These are phyloP conservation scores for Aleurites moluccanus DNA, from an alignment of 441 rosid genomes.

Conservation along the genomic window DNA sequence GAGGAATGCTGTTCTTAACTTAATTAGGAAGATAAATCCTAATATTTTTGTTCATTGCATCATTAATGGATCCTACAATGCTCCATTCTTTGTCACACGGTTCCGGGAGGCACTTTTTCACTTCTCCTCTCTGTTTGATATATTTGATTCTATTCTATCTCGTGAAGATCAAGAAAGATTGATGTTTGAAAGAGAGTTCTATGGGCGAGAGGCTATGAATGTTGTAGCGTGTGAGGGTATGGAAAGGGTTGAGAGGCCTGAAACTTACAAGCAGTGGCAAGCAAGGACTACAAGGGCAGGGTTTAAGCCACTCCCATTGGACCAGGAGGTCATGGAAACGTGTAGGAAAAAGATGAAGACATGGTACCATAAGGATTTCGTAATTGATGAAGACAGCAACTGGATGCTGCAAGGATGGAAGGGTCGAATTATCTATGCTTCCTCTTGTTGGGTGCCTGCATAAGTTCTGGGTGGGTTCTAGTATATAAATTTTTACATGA, in stretches of 20 bases:
- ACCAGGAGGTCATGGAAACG: constrained; percentile 38
- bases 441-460: constrained; percentile 64
- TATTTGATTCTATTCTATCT: constrained; percentile 50
- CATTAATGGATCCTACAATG: constrained; percentile 54
- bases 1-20: constrained; percentile 48
- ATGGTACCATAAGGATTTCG: constrained; percentile 70
- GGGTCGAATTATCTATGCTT: constrained; percentile 62
- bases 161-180: constrained; percentile 54
- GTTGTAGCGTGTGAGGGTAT: constrained; percentile 67
- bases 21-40: constrained; percentile 66
- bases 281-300: constrained; percentile 60
- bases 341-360: constrained; percentile 39
- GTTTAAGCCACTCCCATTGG: constrained; percentile 53
- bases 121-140: constrained; percentile 61
- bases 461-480: constrained; percentile 15
- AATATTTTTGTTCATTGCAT: constrained; percentile 48
- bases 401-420: constrained; percentile 88
- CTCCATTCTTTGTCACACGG: constrained; percentile 72
- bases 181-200: constrained; percentile 60
- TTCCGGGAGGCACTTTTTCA: constrained; percentile 76
- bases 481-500: too few species aligned
- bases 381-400: constrained; percentile 54
- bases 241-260: constrained; percentile 74
- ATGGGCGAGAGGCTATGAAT: constrained; percentile 62
- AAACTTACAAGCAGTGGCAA: constrained; percentile 82